phyloP scores from a whole-genome alignment of 1,284 basidiomycete species.

The Mrakiaceae sp. region DNA sequence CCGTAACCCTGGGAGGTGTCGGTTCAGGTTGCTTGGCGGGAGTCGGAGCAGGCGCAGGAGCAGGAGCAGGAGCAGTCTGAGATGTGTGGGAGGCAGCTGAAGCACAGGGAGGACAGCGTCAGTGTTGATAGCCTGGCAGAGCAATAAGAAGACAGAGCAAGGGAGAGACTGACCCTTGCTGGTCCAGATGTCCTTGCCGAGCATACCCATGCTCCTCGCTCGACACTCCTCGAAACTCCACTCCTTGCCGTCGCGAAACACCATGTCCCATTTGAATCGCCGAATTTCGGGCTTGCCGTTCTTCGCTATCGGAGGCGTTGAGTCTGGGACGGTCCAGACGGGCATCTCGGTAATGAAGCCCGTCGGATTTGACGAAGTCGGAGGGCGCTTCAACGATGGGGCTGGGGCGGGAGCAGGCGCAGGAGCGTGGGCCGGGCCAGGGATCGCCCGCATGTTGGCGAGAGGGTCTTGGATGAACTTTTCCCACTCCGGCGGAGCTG shows the following conservation, averaged over 20 bases:
- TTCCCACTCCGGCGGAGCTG: constrained; percentile 36
- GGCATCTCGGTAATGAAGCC: constrained; percentile 7
- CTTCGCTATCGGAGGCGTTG: constrained; percentile 23
- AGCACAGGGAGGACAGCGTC: not conserved
- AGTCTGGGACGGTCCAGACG: constrained; percentile 28
- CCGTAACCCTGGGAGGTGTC: not conserved
- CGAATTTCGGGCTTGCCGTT: constrained; percentile 32
- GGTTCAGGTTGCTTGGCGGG: not conserved
- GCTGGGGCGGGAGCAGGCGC: constrained; percentile 25
- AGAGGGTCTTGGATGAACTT: constrained; percentile 46
- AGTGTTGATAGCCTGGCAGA: too few species aligned
- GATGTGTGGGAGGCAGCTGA: not conserved
- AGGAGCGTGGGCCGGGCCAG: constrained; percentile 28
- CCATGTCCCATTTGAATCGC: constrained; percentile 35
- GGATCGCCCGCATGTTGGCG: constrained; percentile 33
- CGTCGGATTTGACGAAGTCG: constrained; percentile 17
- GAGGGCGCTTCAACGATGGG: constrained; percentile 22
- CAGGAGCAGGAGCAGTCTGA: not conserved
- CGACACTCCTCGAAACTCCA: constrained; percentile 37
- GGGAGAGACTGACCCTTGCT: constrained; percentile 20
- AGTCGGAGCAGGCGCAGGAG: not conserved
- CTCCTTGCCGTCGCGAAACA: constrained; percentile 33
- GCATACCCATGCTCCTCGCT: constrained; percentile 31
- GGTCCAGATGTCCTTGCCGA: constrained; percentile 27
- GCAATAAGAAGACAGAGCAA: too few species aligned